Evolutionary conservation across 495 filamentous ascomycete species (phyloP), one percentile per base, ranked within the genome.

Genomic region (Penicillium subrubescens): DNA sequence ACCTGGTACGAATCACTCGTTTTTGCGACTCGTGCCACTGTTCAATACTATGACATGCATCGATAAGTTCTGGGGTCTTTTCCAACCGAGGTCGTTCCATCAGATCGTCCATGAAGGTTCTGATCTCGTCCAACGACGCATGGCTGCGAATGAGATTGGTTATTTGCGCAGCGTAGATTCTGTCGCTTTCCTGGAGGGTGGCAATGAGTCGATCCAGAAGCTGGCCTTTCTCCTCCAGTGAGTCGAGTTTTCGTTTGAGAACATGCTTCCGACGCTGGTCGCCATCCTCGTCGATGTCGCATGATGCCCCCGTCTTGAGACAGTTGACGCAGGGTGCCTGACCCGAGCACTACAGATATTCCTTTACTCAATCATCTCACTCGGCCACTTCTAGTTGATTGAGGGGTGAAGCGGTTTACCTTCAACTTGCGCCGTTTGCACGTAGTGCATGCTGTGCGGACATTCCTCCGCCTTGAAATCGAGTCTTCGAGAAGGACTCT

Each of bases 121-220:
- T 66, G 39, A 79, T 71, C 43, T 77, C 75, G 17, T 72, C 64
- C 15, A 77, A 43, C 5, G 73, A 62, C 0, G 73, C 75, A 59
- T 79, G 67, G 51, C 69, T 76, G n/a, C 76, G 76, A 59, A 79
- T 75, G 8, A 79, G 64, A 59, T 76, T 74, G 10, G 79, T 35
- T 23, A 79, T 54, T 5, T 70, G 71, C 0, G 67, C 39, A 43
- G 68, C 66, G 44, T 60, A 54, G 25, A 43, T 57, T 21, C 70
- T 64, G 33, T 61, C 62, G 27, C 63, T 62, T 25, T 77, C 71
- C 29, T 69, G 76, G 8, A 80, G 61, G 2, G 69, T 63, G 6
- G 57, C 27, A n/a, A 79, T 56, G 10, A 80, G 63, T 8, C 66
- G 69, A 11, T 70, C 44, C 5, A 80, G 57, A 2, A 78, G 33